phyloP scores from a whole-genome alignment of 345 rosid genomes.

The Pelargonium nanum region DNA sequence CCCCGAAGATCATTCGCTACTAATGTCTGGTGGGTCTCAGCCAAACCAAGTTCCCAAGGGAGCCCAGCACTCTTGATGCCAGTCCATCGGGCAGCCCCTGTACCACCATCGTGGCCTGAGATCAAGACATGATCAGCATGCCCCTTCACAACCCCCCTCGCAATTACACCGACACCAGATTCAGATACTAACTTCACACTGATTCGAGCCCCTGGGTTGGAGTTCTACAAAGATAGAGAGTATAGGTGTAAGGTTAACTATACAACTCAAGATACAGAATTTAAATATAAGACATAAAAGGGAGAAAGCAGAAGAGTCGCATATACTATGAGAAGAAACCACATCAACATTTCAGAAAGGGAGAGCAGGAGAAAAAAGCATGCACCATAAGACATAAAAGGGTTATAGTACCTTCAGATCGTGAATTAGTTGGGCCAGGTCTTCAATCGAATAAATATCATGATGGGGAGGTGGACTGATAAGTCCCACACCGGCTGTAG shows the following conservation, averaged over 20 bases:
- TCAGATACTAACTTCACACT: constrained; percentile 96
- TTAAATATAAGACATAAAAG: too few relatives aligned
- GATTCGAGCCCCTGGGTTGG: constrained; percentile 86
- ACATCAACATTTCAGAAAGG: too few relatives aligned
- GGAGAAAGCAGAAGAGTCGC: too few relatives aligned
- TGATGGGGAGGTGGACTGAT: constrained; percentile 99
- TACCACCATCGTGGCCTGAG: constrained; percentile 99
- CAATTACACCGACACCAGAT: constrained; percentile 99
- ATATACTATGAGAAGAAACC: too few relatives aligned
- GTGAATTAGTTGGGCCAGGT: constrained; percentile 94
- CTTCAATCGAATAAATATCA: constrained; percentile 97
- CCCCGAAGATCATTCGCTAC: constrained; percentile 99
- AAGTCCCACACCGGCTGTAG: constrained; percentile 98
- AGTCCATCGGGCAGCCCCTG: constrained; percentile 99
- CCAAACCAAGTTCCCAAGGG: constrained; percentile 99
- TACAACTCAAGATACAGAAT: neutral
- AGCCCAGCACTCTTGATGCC: constrained; percentile 98
- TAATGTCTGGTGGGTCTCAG: constrained; percentile 97
- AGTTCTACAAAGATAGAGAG: constrained; percentile 38
- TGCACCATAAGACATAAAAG: neutral
- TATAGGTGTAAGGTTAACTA: neutral
- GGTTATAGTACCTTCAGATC: constrained; percentile 75
- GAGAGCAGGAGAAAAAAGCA: neutral
- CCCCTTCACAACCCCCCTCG: constrained; percentile 99
- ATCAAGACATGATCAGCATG: constrained; percentile 97